Evolutionary conservation across 495 filamentous ascomycete species (phyloP).

Genomic region (Neurospora hispaniola): DNA sequence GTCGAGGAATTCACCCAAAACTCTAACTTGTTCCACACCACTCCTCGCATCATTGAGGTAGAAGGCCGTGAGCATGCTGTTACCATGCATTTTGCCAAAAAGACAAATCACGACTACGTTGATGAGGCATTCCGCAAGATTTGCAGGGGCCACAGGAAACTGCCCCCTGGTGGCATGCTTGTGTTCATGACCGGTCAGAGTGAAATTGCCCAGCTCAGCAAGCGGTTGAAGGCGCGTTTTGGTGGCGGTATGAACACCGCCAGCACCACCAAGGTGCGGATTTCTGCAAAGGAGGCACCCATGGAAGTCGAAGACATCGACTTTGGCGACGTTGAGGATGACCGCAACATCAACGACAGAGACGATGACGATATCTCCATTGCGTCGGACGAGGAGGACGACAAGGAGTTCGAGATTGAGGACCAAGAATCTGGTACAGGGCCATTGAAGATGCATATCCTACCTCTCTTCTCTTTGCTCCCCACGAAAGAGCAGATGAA

Average conservation of each 20-base stretch:
- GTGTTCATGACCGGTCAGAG: slow-evolving; percentile 94
- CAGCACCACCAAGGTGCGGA: slow-evolving; percentile 52
- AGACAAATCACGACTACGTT: slow-evolving; percentile 77
- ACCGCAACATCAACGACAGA: slow-evolving; percentile 36
- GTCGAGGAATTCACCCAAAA: slow-evolving; percentile 89
- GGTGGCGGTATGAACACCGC: slow-evolving; percentile 35
- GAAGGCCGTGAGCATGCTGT: slow-evolving; percentile 94
- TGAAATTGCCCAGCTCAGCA: slow-evolving; percentile 73
- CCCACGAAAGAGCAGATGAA: slow-evolving; percentile 84
- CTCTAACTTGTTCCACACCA: slow-evolving; percentile 59
- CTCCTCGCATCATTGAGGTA: slow-evolving; percentile 76
- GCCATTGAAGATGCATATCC: slow-evolving; percentile 60
- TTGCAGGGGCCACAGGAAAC: slow-evolving; percentile 75
- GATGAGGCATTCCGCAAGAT: slow-evolving; percentile 85
- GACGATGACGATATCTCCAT: slow-evolving; percentile 39
- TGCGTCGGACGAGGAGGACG: slow-evolving; percentile 42
- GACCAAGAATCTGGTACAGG: slow-evolving; percentile 48
- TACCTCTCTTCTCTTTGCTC: slow-evolving; percentile 91
- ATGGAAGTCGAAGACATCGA: slow-evolving; percentile 84
- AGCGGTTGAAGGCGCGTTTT: slow-evolving; percentile 65
- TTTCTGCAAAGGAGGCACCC: slow-evolving; percentile 68
- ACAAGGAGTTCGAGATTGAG: slow-evolving; percentile 50
- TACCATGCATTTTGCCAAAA: slow-evolving; percentile 76
- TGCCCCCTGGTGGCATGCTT: slow-evolving; percentile 85
- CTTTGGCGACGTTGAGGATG: slow-evolving; percentile 46